Percentiles rank a stretch among this genome's conserved stretches.
Evolutionary conservation across 352 stramenopile genomes (phyloP).

Genomic region (Globisporangium emineosum): DNA sequence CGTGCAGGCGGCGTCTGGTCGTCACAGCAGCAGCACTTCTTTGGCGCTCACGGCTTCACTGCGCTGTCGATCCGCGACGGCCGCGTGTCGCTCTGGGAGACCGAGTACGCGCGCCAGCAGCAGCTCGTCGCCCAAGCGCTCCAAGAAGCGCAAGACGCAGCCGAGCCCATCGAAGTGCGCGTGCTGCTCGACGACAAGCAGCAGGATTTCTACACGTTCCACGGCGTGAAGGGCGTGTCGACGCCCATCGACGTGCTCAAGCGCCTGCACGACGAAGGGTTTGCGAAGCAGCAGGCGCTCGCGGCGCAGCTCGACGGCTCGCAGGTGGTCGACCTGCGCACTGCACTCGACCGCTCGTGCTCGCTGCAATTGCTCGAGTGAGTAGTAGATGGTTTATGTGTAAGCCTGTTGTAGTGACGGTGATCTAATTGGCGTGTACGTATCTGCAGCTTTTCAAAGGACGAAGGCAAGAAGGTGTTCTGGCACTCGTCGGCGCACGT

Average conservation of each 20-base stretch:
- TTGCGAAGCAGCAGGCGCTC: conserved; percentile 63
- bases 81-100: conserved; percentile 49
- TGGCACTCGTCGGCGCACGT: conserved; percentile 99
- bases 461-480: conserved; percentile 87
- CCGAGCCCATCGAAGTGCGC: conserved; percentile 39
- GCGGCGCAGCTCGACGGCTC: conserved; percentile 39
- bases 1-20: background rate
- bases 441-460: conserved; percentile 50
- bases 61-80: conserved; percentile 39
- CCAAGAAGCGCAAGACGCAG: conserved; percentile 15
- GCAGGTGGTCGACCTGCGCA: conserved; percentile 51
- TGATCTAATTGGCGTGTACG: background rate
- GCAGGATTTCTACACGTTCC: conserved; percentile 32
- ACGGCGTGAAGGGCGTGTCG: conserved; percentile 34
- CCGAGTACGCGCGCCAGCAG: conserved; percentile 52
- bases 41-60: conserved; percentile 7
- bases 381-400: background rate
- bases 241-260: conserved; percentile 65
- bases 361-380: conserved; percentile 65
- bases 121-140: conserved; percentile 11
- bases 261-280: conserved; percentile 41
- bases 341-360: conserved; percentile 44
- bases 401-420: background rate
- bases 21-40: background rate
- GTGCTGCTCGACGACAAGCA: conserved; percentile 26